phyloP scores from a whole-genome alignment of 2,329 filamentous ascomycete species.

The Geosmithia putterillii region DNA sequence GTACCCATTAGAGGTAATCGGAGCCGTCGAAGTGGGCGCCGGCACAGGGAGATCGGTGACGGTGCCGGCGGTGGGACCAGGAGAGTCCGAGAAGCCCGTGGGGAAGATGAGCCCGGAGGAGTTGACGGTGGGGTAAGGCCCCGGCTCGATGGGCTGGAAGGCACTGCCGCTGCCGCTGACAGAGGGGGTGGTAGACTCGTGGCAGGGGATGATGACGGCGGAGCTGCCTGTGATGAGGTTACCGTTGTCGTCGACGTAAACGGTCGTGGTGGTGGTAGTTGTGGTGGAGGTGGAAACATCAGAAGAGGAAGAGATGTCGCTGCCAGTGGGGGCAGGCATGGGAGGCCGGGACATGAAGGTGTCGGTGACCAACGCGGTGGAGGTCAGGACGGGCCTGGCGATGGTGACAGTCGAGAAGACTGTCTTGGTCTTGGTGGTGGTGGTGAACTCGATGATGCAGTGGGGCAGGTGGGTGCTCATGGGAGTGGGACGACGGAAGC shows the following conservation, averaged over 20 bases:
- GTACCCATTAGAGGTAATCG: too few species aligned
- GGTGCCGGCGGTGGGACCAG: not conserved
- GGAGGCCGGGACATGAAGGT: too few species aligned
- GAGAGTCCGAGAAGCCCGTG: too few species aligned
- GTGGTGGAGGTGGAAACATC: not conserved
- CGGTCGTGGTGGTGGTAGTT: not conserved
- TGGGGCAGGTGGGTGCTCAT: conserved; percentile 11
- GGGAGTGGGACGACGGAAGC: not conserved
- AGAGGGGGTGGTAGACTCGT: not conserved
- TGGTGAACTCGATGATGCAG: conserved; percentile 4
- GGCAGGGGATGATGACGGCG: too few species aligned
- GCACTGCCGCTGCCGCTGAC: too few species aligned
- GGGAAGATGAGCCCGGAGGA: not conserved
- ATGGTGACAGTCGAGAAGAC: not conserved
- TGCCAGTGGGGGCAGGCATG: too few species aligned
- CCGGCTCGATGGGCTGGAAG: not conserved
- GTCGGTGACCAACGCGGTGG: too few species aligned
- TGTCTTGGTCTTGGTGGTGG: not conserved
- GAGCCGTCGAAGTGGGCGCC: not conserved
- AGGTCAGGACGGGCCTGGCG: too few species aligned
- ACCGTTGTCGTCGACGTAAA: not conserved
- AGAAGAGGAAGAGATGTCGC: not conserved
- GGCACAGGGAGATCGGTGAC: not conserved
- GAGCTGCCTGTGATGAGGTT: too few species aligned
- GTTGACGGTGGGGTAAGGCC: too few species aligned